Percentiles rank a stretch among this genome's conserved stretches.
phyloP scores from a whole-genome alignment of 495 filamentous ascomycete genomes.

The Arthonia radiata region DNA sequence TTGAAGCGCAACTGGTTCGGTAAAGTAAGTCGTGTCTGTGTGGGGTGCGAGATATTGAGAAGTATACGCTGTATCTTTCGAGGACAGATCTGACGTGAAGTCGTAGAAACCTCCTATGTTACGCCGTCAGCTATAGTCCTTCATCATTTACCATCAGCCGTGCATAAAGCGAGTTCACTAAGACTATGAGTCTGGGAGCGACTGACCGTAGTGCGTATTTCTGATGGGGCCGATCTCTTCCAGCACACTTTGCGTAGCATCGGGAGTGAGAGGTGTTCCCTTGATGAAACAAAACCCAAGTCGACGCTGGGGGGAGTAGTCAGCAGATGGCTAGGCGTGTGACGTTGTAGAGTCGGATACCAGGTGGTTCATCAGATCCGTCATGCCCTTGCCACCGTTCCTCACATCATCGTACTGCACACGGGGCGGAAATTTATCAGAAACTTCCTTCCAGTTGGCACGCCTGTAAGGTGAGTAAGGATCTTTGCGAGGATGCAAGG shows the following conservation, averaged over 20 bases:
- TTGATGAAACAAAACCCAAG: slow-evolving; percentile 50
- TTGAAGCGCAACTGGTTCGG: slow-evolving; percentile 69
- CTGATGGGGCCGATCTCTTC: slow-evolving; percentile 64
- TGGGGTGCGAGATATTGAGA: slow-evolving; percentile 49
- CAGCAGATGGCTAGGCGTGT: too few species aligned
- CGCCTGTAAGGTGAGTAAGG: too few species aligned
- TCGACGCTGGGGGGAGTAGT: slow-evolving; percentile 16
- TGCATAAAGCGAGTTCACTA: too few species aligned
- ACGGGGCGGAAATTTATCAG: slow-evolving; percentile 18
- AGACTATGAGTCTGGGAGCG: too few species aligned
- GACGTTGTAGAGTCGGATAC: slow-evolving; percentile 25
- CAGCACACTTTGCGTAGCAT: slow-evolving; percentile 42
- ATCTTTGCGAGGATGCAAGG: too few species aligned
- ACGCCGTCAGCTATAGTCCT: too few species aligned
- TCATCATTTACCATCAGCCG: too few species aligned
- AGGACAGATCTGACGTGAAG: slow-evolving; percentile 68
- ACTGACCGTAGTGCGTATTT: slow-evolving; percentile 61
- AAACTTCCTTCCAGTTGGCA: too few species aligned
- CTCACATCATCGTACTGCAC: slow-evolving; percentile 36
- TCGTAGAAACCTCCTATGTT: slow-evolving; percentile 66
- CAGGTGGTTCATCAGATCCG: slow-evolving; percentile 31
- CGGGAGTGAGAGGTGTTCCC: slow-evolving; percentile 36
- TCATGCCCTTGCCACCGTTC: slow-evolving; percentile 24
- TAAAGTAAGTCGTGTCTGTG: slow-evolving; percentile 88
- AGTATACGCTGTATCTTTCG: slow-evolving; percentile 87